Evolutionary conservation across 768 basidiomycete genomes (phyloP).

Genomic region (Thelephora aurantiotincta): DNA sequence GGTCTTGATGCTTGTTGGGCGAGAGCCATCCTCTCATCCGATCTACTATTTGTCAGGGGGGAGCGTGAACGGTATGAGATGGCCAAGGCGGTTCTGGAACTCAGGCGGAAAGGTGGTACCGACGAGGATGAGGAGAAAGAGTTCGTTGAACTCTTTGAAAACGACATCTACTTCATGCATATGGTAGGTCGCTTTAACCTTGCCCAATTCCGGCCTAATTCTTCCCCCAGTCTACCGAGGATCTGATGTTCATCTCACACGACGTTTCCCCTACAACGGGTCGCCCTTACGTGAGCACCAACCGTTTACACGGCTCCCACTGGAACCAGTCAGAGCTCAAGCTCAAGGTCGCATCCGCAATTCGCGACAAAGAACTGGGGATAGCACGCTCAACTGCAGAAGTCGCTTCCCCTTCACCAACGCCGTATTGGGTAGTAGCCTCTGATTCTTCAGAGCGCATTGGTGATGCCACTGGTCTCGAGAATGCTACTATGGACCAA

Average conservation of each 20-base stretch:
- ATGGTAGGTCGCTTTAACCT: slow-evolving; percentile 40
- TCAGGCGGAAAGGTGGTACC: slow-evolving; percentile 32
- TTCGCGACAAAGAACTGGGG: slow-evolving; percentile 50
- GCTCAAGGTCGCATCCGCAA: slow-evolving; percentile 34
- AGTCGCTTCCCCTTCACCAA: slow-evolving; percentile 11
- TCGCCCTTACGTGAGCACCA: slow-evolving; percentile 51
- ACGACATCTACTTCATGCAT: slow-evolving; percentile 75
- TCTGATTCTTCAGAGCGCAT: not conserved
- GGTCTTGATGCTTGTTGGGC: slow-evolving; percentile 68
- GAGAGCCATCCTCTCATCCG: slow-evolving; percentile 57
- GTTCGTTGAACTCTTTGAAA: slow-evolving; percentile 55
- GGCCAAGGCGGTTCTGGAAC: slow-evolving; percentile 61
- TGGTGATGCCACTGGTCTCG: slow-evolving; percentile 16
- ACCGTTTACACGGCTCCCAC: slow-evolving; percentile 58
- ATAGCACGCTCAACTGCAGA: slow-evolving; percentile 19
- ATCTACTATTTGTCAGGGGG: slow-evolving; percentile 64
- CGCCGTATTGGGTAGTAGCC: slow-evolving; percentile 30
- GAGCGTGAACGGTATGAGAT: slow-evolving; percentile 75
- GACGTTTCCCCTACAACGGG: slow-evolving; percentile 65
- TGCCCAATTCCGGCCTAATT: slow-evolving; percentile 1
- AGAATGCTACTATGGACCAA: slow-evolving; percentile 50
- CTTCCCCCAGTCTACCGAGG: slow-evolving; percentile 53
- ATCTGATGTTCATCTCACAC: slow-evolving; percentile 57
- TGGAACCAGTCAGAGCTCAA: slow-evolving; percentile 68
- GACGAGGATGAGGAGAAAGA: slow-evolving; percentile 51